These are phyloP conservation scores for Taphrina betulina DNA, from an alignment of 1,139 yeast genomes.

Conservation along the genomic window DNA sequence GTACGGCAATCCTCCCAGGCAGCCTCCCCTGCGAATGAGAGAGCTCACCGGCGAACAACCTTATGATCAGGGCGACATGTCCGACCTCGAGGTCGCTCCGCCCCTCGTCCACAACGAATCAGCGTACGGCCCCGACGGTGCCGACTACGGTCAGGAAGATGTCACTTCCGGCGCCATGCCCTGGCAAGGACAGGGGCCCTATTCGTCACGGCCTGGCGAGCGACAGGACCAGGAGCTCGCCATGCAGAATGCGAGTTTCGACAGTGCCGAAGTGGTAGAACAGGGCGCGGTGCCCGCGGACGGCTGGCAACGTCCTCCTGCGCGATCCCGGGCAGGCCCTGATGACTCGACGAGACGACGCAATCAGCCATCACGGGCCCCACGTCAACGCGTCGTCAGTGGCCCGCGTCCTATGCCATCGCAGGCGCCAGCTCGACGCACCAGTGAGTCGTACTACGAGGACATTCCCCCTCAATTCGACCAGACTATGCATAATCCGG, in stretches of 20 bases:
- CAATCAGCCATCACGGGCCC: neutral
- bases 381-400: conserved; percentile 7
- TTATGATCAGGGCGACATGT: neutral
- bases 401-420: conserved; percentile 30
- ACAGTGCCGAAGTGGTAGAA: too few species aligned
- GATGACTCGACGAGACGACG: too few species aligned
- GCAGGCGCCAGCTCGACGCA: neutral
- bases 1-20: conserved; percentile 16
- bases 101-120: neutral
- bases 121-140: neutral
- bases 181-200: neutral
- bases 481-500: neutral
- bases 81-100: neutral
- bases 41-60: neutral
- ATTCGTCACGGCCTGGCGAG: neutral
- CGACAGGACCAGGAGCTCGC: neutral
- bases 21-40: neutral
- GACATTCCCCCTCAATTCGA: conserved; percentile 16
- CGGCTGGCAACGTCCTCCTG: neutral
- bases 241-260: too few species aligned
- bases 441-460: conserved; percentile 18
- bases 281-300: too few species aligned
- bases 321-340: too few species aligned
- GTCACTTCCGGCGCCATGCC: too few species aligned
- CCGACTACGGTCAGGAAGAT: neutral